Evolutionary conservation across 768 basidiomycete species (phyloP), one percentile per base, ranked within the genome.

Genomic region (Sistotremastrum suecicum): DNA sequence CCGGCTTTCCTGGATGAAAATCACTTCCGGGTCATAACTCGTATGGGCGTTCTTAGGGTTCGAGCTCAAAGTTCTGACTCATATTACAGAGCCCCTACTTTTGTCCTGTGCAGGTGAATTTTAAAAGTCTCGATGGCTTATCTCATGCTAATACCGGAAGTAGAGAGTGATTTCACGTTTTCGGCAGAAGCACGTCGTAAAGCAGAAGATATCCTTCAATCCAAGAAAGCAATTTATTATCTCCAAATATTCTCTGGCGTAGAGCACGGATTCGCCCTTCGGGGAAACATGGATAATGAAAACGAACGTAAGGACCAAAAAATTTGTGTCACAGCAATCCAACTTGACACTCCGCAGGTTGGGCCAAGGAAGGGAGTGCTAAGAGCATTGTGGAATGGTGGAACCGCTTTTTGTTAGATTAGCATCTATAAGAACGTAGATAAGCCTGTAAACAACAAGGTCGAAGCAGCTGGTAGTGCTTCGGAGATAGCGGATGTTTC

Each of bases 331-430:
- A 20, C 20, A 20, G 20, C 20, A 20, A 20, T 20, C 20, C 20
- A 20, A 20, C 20, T 20, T 20, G 20, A 20, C 20, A 20, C 20
- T 20, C 20, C 20, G 20, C 41, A 78, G 76, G 74, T n/a, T 78
- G 75, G 69, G 74, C 74, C 0, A 77, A 76, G 51, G 76, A 78
- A 52, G 70, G 76, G 44, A 71, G 72, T 5, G 75, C 75, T 3
- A 62, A 66, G 1, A 66, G 69, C 37, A 62, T 75, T 40, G 56
- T 71, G 30, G 56, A 54, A 3, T 78, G 76, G 74, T 77, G 76
- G 53, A 57, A 63, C 42, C 59, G 74, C 33, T 76, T 78, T 35
- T 38, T 37, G 44, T 20, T 20, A 20, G 20, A 20, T 20, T 20
- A 20, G 20, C 20, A 20, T 20, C 20, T 20, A 20, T 20, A 20